Percentiles rank a stretch among this genome's conserved stretches.
phyloP scores from a whole-genome alignment of 768 basidiomycete genomes.

The Hysterangium stoloniferum region DNA sequence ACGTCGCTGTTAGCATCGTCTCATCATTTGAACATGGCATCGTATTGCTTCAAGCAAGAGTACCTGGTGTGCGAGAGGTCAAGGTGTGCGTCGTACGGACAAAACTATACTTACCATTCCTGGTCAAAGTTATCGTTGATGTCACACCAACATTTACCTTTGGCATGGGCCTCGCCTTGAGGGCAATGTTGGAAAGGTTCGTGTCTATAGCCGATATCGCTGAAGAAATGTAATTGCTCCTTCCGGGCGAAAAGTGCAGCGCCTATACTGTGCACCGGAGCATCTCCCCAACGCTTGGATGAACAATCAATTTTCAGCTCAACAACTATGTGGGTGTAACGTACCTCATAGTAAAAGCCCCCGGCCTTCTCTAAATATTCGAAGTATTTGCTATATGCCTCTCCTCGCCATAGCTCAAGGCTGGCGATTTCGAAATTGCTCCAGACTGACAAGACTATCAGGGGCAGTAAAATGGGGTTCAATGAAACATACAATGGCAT shows the following conservation, averaged over 20 bases:
- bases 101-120: conserved; percentile 17
- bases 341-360: conserved; percentile 88
- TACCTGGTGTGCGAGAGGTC: conserved; percentile 42
- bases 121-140: conserved; percentile 59
- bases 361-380: conserved; percentile 72
- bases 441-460: conserved; percentile 55
- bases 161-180: conserved; percentile 61
- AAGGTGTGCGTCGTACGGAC: neutral
- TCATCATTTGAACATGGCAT: conserved; percentile 41
- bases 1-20: neutral
- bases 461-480: neutral
- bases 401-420: conserved; percentile 76
- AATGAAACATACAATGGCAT: conserved; percentile 38
- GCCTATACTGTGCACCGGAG: conserved; percentile 85
- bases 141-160: conserved; percentile 86
- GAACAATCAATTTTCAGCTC: neutral
- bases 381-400: conserved; percentile 79
- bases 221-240: conserved; percentile 91
- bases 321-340: conserved; percentile 14
- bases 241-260: conserved; percentile 83
- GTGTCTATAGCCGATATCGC: conserved; percentile 90
- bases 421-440: conserved; percentile 90
- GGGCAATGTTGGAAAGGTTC: conserved; percentile 94
- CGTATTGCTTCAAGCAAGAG: conserved; percentile 78
- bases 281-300: conserved; percentile 84